Percentiles rank a stretch among this genome's conserved stretches.
Conservation (phyloP, 2,329 filamentous ascomycete genomes). For the Exophiala oligosperma region DNA sequence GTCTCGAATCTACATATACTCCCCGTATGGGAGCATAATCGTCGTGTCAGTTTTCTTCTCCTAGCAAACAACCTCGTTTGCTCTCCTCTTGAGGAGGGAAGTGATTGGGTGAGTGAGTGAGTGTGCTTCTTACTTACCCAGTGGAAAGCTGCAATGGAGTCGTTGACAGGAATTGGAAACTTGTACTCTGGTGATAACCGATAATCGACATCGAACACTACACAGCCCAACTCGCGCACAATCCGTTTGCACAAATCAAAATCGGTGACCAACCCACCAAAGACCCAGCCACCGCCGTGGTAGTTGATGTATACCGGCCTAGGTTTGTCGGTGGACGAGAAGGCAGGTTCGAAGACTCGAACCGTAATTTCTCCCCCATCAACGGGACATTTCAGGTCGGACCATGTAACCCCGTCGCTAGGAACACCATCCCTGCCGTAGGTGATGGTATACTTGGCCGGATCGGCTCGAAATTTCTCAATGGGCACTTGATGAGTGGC, state of each 20-base stretch:
- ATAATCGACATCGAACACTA: slow-evolving; percentile 48
- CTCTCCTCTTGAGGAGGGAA: neutral
- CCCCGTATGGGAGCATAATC: neutral
- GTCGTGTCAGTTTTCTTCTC: neutral
- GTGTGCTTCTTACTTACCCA: slow-evolving; percentile 33
- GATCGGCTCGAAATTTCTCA: slow-evolving; percentile 40
- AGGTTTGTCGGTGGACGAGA: slow-evolving; percentile 30
- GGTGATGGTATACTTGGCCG: slow-evolving; percentile 38
- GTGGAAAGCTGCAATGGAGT: slow-evolving; percentile 42
- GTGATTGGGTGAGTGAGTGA: neutral
- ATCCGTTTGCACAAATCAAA: slow-evolving; percentile 45
- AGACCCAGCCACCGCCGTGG: slow-evolving; percentile 46
- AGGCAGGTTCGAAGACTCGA: slow-evolving; percentile 41
- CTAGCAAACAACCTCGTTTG: too few species aligned
- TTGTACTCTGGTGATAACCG: neutral
- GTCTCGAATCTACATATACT: neutral
- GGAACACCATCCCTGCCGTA: slow-evolving; percentile 42
- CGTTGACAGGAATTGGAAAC: slow-evolving; percentile 35
- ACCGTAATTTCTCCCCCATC: slow-evolving; percentile 41
- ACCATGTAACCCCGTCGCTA: slow-evolving; percentile 38
- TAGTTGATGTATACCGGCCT: slow-evolving; percentile 45
- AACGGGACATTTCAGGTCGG: slow-evolving; percentile 42
- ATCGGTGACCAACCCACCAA: slow-evolving; percentile 40
- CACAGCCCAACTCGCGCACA: slow-evolving; percentile 40
- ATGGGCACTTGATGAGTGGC: slow-evolving; percentile 45